These are phyloP conservation scores for Microstegium vimineum DNA, from an alignment of 176 grass and related monocot species.

Conservation along the genomic window DNA sequence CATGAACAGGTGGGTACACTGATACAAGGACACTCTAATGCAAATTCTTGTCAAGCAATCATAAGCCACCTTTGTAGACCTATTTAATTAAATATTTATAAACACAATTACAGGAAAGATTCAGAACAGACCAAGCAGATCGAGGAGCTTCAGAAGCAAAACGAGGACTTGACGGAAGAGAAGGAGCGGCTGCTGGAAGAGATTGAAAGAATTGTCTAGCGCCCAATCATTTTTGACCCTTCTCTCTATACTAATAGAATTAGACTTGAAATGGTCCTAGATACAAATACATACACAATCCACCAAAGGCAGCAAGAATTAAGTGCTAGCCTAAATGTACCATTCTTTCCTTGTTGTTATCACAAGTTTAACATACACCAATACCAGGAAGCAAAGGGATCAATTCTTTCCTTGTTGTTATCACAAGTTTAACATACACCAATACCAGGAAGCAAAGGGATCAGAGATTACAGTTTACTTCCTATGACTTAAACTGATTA, in stretches of 20 bases:
- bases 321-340: slow-evolving; percentile 25
- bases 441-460: neutral
- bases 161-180: slow-evolving; percentile 52
- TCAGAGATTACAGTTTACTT: neutral
- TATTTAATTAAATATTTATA: neutral
- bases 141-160: slow-evolving; percentile 74
- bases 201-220: slow-evolving; percentile 48
- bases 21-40: neutral
- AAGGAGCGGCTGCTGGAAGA: slow-evolving; percentile 56
- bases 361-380: slow-evolving; percentile 13
- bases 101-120: slow-evolving; percentile 50
- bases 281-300: slow-evolving; percentile 26
- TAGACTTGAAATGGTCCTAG: slow-evolving; percentile 16
- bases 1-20: slow-evolving; percentile 53
- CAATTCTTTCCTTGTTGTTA: no score
- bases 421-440: slow-evolving; percentile 12
- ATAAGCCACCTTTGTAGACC: neutral
- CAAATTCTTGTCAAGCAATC: neutral
- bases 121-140: slow-evolving; percentile 80
- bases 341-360: slow-evolving; percentile 31
- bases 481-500: neutral
- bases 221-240: neutral
- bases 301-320: slow-evolving; percentile 7
- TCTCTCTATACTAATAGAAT: slow-evolving; percentile 7
- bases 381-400: neutral